Evolutionary conservation across 225 moss, liverwort and hornwort genomes (phyloP), one percentile per base, ranked within the genome.

Genomic region (Polytrichum formosum): DNA sequence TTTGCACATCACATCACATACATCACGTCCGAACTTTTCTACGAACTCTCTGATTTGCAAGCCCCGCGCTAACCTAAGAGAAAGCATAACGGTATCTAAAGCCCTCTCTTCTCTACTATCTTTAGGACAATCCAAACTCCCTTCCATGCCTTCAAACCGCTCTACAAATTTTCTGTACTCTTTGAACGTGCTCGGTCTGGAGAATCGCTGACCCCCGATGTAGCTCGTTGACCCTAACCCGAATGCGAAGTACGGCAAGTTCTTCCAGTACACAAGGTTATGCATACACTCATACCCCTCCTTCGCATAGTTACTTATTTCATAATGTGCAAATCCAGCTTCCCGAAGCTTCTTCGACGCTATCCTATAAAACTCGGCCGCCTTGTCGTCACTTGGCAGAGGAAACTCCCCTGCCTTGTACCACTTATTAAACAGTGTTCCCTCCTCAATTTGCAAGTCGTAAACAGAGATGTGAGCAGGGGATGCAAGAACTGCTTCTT

Each of bases 211-310:
- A 28, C 78, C 69, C 1, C 74, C 79, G 25, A 94, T 67, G 61
- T 91, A 92, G 82, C 97, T 98, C 20, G 94, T 94, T 22, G 97
- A 91, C 29, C 97, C 97, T 70, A 98, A 77, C 16, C 97, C 97
- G 55, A 98, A 94, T 53, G 94, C 97, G 23, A 92, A 94, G 73
- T 97, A 92, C 0, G 93, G 93, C 62, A 74, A 72, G 69, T 89
- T 91, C 16, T 85, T 82, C 96, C 96, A 97, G 72, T 98, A 98
- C 1, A 98, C 97, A 7, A 94, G 86, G 80, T 98, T 98, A 74
- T 98, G 97, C 54, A 66, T 81, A 72, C 97, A 98, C 31, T 92
- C 80, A 31, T 80, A 90, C 1, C 92, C 94, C 6, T 88, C 82
- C 78, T 81, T 91, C 7, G 96, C 96, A 21, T 91, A 96, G 76